Conservation (phyloP, 2,329 filamentous ascomycete genomes). For the Cyphellophora europaea region DNA sequence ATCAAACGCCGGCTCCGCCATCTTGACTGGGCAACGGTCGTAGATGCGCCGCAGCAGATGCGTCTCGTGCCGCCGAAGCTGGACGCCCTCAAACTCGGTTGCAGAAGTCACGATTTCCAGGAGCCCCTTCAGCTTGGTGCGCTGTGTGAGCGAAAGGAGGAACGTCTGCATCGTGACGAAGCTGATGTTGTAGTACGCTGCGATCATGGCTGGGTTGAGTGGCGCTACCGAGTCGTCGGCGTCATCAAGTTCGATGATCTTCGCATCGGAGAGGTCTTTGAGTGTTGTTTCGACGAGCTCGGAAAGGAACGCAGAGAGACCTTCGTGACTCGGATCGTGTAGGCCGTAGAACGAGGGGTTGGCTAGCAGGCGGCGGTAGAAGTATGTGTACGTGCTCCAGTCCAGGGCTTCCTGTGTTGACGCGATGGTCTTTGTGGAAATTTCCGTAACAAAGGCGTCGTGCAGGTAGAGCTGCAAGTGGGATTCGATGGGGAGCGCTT, state of each 20-base stretch:
- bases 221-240: conserved; percentile 84
- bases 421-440: conserved; percentile 90
- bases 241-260: conserved; percentile 92
- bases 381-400: conserved; percentile 98
- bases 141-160: conserved; percentile 75
- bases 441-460: conserved; percentile 93
- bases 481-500: conserved; percentile 90
- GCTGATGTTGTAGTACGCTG: conserved; percentile 97
- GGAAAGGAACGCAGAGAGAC: conserved; percentile 86
- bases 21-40: conserved; percentile 89
- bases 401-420: conserved; percentile 96
- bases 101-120: conserved; percentile 95
- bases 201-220: conserved; percentile 94
- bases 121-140: conserved; percentile 93
- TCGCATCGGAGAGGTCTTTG: conserved; percentile 81
- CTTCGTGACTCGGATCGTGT: conserved; percentile 79
- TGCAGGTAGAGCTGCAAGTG: conserved; percentile 86
- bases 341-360: conserved; percentile 96
- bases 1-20: conserved; percentile 75
- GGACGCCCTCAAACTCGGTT: conserved; percentile 90
- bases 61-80: conserved; percentile 89
- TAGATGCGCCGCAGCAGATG: conserved; percentile 83
- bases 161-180: conserved; percentile 99
- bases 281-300: conserved; percentile 89
- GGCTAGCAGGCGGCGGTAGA: conserved; percentile 86